These are phyloP conservation scores for Candida ficus DNA, from an alignment of 805 yeast genomes.

Conservation along the genomic window DNA sequence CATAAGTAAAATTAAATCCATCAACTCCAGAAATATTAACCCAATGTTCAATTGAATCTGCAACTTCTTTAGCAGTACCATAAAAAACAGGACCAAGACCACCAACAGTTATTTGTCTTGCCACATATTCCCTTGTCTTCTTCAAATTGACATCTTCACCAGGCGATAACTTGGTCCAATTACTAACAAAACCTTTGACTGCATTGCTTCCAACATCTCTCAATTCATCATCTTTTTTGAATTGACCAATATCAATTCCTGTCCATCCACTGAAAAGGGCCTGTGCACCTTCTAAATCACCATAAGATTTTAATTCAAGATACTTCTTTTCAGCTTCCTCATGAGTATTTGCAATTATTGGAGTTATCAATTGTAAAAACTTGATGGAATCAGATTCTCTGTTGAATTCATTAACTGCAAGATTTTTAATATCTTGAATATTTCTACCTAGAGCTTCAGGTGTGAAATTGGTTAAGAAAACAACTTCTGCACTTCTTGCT, in stretches of 20 bases:
- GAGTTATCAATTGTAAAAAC: constrained; percentile 30
- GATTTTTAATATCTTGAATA: constrained; percentile 27
- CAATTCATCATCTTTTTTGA: constrained; percentile 30
- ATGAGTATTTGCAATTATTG: constrained; percentile 32
- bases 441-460: constrained; percentile 8
- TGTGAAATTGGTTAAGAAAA: constrained; percentile 4
- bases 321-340: constrained; percentile 32
- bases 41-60: constrained; percentile 33
- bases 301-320: constrained; percentile 16
- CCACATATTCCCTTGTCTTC: constrained; percentile 20
- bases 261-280: constrained; percentile 39
- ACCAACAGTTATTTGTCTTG: constrained; percentile 17
- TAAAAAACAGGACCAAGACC: constrained; percentile 5
- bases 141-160: constrained; percentile 24
- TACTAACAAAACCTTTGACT: constrained; percentile 1
- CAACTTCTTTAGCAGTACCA: constrained; percentile 32
- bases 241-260: constrained; percentile 33
- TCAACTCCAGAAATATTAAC: constrained; percentile 35
- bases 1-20: constrained; percentile 36
- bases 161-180: constrained; percentile 26
- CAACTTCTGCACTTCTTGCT: constrained; percentile 38
- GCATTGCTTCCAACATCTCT: constrained; percentile 22
- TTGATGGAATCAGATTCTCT: constrained; percentile 32
- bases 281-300: constrained; percentile 31
- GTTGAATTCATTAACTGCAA: constrained; percentile 27